Percentiles rank a stretch among this genome's conserved stretches.
Conservation (phyloP, 495 filamentous ascomycete genomes). For the Penicillium fimorum region DNA sequence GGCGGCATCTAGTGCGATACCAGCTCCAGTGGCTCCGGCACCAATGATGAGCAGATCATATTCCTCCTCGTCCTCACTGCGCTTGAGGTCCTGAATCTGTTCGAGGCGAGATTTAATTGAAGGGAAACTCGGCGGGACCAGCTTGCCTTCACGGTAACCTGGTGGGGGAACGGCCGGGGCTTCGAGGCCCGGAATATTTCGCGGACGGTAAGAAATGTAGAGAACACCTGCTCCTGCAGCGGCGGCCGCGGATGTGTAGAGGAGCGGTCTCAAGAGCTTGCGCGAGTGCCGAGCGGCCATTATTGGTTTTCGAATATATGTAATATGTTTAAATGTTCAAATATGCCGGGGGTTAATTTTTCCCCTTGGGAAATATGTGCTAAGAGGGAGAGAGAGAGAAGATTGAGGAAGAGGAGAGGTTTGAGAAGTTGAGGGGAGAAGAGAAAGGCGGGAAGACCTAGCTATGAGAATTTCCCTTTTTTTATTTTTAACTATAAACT, state of each 20-base stretch:
- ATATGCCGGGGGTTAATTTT: not conserved
- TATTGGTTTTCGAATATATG: slow-evolving; percentile 15
- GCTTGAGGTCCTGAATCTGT: slow-evolving; percentile 54
- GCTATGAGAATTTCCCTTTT: not conserved
- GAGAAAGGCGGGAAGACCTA: not conserved
- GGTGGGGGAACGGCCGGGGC: slow-evolving; percentile 78
- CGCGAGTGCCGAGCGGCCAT: slow-evolving; percentile 61
- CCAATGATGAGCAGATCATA: slow-evolving; percentile 94
- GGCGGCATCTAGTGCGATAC: slow-evolving; percentile 90
- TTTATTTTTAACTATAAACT: not conserved
- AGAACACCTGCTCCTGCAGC: slow-evolving; percentile 61
- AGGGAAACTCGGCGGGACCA: slow-evolving; percentile 80
- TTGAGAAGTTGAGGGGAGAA: not conserved
- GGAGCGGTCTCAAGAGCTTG: slow-evolving; percentile 56
- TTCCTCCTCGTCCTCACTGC: slow-evolving; percentile 36
- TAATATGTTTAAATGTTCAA: not conserved
- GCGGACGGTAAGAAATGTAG: slow-evolving; percentile 77
- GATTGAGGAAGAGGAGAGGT: slow-evolving; percentile 21
- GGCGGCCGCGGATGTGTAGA: slow-evolving; percentile 60
- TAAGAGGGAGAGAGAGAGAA: slow-evolving; percentile 9
- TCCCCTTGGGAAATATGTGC: not conserved
- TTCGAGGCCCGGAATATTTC: slow-evolving; percentile 82
- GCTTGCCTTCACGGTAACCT: slow-evolving; percentile 74
- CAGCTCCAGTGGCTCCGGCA: slow-evolving; percentile 87
- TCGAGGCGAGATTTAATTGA: slow-evolving; percentile 64